These are phyloP conservation scores for Citrus glauca DNA, from an alignment of 345 rosid species.

Conservation along the genomic window DNA sequence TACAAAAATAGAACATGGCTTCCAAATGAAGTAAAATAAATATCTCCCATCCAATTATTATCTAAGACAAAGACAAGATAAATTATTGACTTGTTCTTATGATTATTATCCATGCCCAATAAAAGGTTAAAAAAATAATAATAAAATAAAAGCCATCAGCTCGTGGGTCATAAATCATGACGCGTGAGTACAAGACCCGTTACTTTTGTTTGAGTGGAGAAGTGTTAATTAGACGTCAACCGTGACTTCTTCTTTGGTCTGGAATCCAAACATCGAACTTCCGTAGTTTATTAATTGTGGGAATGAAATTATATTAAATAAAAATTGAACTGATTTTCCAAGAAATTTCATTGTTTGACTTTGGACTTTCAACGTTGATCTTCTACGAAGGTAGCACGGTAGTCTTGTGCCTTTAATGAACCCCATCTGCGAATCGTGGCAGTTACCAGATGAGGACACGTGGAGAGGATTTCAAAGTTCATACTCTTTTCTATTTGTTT, in stretches of 20 bases:
- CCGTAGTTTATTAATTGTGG: neutral
- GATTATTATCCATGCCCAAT: neutral
- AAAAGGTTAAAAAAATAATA: no score
- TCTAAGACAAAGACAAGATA: neutral
- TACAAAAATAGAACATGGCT: neutral
- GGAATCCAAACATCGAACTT: neutral
- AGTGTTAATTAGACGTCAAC: neutral
- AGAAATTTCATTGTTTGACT: neutral
- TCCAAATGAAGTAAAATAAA: neutral
- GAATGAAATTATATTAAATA: neutral
- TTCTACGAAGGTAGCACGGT: neutral
- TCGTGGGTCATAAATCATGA: neutral
- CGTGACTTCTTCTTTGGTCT: neutral
- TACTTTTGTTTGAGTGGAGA: neutral
- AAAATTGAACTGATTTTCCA: neutral
- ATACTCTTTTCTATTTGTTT: no score
- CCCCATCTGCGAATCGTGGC: no score
- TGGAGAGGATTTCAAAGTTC: neutral
- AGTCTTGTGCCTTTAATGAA: neutral
- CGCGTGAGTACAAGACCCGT: neutral
- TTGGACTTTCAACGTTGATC: neutral
- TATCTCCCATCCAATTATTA: neutral
- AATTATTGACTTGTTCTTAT: neutral
- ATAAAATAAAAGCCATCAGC: neutral
- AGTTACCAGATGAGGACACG: no score